Conservation (phyloP, 176 grass and related monocot species). For the Musa beccarii region DNA sequence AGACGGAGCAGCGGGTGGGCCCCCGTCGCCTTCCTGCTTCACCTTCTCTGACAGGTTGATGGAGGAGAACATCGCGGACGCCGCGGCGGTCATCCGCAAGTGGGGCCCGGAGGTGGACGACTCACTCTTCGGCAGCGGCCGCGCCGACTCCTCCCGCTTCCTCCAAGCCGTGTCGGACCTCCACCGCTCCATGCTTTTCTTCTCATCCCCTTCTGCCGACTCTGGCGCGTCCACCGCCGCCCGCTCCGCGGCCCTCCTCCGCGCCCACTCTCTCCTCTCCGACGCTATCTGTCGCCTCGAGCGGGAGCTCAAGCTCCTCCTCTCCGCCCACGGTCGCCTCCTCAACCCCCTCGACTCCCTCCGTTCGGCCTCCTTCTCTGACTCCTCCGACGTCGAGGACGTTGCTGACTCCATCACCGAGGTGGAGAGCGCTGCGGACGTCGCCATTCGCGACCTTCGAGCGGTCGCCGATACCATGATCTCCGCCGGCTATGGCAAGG, state of each 20-base stretch:
- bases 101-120: slow-evolving; percentile 24
- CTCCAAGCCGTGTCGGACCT: slow-evolving; percentile 38
- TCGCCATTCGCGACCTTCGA: background rate
- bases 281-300: slow-evolving; percentile 45
- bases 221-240: background rate
- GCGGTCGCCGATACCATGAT: slow-evolving; percentile 37
- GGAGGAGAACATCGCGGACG: slow-evolving; percentile 34
- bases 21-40: background rate
- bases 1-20: background rate
- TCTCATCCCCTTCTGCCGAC: slow-evolving; percentile 15
- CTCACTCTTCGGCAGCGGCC: slow-evolving; percentile 18
- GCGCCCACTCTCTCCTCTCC: slow-evolving; percentile 44
- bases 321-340: slow-evolving; percentile 8
- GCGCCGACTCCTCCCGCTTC: slow-evolving; percentile 21
- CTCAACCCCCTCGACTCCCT: background rate
- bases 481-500: slow-evolving; percentile 55
- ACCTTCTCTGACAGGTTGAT: slow-evolving; percentile 35
- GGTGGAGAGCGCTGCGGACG: background rate
- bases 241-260: slow-evolving; percentile 20
- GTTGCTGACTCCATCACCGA: background rate
- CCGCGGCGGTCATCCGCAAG: slow-evolving; percentile 24
- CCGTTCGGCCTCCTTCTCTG: background rate
- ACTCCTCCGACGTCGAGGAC: slow-evolving; percentile 9
- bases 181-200: slow-evolving; percentile 52
- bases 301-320: slow-evolving; percentile 35